Percentiles rank a stretch among this genome's conserved stretches.
Conservation (phyloP, 352 stramenopile genomes). For the Pythium sukuiense region DNA sequence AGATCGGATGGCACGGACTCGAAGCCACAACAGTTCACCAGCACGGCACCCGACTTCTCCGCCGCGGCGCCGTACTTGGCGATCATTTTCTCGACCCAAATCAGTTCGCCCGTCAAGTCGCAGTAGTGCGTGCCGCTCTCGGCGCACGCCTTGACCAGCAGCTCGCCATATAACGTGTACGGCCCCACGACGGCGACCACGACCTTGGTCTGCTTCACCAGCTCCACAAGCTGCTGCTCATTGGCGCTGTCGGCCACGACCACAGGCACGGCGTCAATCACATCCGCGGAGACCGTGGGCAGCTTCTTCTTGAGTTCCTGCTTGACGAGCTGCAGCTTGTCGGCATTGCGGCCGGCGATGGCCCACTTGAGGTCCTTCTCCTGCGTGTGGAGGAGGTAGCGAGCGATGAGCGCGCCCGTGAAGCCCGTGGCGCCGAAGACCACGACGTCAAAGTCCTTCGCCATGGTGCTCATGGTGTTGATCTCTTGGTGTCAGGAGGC, state of each 20-base stretch:
- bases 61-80: conserved; percentile 56
- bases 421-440: conserved; percentile 91
- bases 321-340: conserved; percentile 72
- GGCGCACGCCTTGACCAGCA: conserved; percentile 83
- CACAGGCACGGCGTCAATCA: conserved; percentile 48
- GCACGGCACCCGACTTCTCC: conserved; percentile 59
- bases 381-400: conserved; percentile 54
- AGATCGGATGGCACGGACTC: conserved; percentile 90
- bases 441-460: conserved; percentile 62
- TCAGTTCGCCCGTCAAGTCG: conserved; percentile 90
- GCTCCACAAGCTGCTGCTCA: conserved; percentile 54
- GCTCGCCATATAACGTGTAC: conserved; percentile 82
- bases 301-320: conserved; percentile 50
- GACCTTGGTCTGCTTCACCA: conserved; percentile 76
- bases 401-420: conserved; percentile 74
- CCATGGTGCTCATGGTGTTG: conserved; percentile 23
- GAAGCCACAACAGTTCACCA: conserved; percentile 89
- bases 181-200: conserved; percentile 86
- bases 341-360: conserved; percentile 76
- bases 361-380: conserved; percentile 82
- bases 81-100: conserved; percentile 87
- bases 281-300: conserved; percentile 32
- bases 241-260: conserved; percentile 61
- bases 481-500: too few relatives aligned
- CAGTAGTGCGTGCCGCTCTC: conserved; percentile 90